Evolutionary conservation across 352 stramenopile genomes (phyloP), one percentile per base, ranked within the genome.

Genomic region (Phytophthora colocasiae): DNA sequence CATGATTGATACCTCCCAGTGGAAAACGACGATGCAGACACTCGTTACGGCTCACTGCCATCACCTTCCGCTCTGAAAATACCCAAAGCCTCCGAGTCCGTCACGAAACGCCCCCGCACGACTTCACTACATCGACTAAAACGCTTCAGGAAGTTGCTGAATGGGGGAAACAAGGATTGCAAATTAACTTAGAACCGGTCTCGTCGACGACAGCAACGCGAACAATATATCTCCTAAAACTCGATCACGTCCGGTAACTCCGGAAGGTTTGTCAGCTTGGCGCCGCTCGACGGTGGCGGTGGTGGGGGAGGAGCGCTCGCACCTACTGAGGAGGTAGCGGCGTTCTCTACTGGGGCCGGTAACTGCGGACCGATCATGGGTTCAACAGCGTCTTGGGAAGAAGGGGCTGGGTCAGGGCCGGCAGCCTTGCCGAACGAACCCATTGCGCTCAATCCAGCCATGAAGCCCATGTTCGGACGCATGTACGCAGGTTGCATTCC

Each of bases 351-450:
- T 15, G 48, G 49, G 7, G 51, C 73, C 6, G 80, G 80, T 2
- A 88, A 65, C 51, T 84, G 73, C 14, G 80, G 80, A 3, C 80
- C 80, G 55, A 88, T 84, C 63, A 86, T 86, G 26, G 65, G 48
- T 40, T 72, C 64, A n/a, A 43, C 43, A 12, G 52, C 41, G 61
- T 75, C 55, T 12, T 70, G 68, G 17, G 39, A 69, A 10, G 61
- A 68, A 19, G 64, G 58, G 45, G 67, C 45, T 22, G 66, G 63
- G 9, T 61, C 53, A 0, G 69, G 60, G 6, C 58, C 69, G 34
- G 69, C 52, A 17, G 59, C 15, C 34, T 70, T 75, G 12, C 58
- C 47, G 47, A 75, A 78, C n/a, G 66, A 75, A 4, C 60, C 58
- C 62, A 78, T 70, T 2, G 71, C 54, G 38, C 71, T 74, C 44